Evolutionary conservation across 202 grass and related monocot species (phyloP).

Genomic region (Setaria italica): DNA sequence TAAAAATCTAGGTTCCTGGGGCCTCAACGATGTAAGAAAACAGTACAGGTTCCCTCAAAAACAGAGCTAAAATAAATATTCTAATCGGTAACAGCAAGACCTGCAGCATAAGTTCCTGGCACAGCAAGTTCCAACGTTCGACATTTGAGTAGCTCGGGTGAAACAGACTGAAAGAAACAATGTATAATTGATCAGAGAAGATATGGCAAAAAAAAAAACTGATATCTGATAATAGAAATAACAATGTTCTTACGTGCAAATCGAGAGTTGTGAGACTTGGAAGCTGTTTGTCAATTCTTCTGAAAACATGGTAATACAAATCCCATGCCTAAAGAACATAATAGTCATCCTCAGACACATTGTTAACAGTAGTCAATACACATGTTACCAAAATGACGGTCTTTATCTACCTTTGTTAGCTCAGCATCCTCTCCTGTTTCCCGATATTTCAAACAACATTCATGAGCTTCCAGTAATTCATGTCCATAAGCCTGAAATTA

Average conservation of each 20-base stretch:
- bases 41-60: neutral
- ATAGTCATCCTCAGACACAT: conserved; percentile 30
- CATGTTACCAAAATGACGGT: conserved; percentile 37
- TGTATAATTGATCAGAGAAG: conserved; percentile 35
- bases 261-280: conserved; percentile 96
- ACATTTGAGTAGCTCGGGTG: conserved; percentile 95
- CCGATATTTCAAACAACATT: conserved; percentile 87
- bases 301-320: conserved; percentile 99
- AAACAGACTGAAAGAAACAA: conserved; percentile 84
- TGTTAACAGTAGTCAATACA: conserved; percentile 37
- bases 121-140: conserved; percentile 93
- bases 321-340: conserved; percentile 87
- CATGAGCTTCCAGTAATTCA: conserved; percentile 95
- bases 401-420: conserved; percentile 80
- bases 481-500: conserved; percentile 79
- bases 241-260: conserved; percentile 73
- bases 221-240: conserved; percentile 18
- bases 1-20: neutral
- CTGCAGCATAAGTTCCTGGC: conserved; percentile 93
- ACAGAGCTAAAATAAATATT: conserved; percentile 27
- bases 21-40: conserved; percentile 1
- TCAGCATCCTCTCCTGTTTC: conserved; percentile 90
- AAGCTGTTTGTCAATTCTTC: conserved; percentile 99
- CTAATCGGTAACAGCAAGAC: conserved; percentile 50
- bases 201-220: conserved; percentile 26